These are phyloP conservation scores for Pythium aristosporum DNA, from an alignment of 352 stramenopile genomes.

Conservation along the genomic window DNA sequence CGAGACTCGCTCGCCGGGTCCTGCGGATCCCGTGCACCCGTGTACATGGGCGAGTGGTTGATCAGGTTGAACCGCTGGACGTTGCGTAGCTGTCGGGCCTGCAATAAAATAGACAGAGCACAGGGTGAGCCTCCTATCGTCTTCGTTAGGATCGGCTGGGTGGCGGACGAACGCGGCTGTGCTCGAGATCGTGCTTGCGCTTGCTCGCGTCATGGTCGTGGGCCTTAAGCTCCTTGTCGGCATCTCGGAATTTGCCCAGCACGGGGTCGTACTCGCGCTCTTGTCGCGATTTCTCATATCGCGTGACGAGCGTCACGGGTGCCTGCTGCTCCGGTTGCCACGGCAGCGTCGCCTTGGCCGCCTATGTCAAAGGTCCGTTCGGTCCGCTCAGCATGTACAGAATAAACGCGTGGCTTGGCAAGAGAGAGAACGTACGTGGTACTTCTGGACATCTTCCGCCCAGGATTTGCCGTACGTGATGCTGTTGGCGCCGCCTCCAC, in stretches of 20 bases:
- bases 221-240: constrained; percentile 38
- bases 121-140: background rate
- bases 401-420: too few relatives aligned
- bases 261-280: constrained; percentile 73
- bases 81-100: constrained; percentile 62
- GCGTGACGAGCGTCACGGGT: constrained; percentile 59
- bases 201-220: constrained; percentile 35
- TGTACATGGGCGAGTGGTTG: constrained; percentile 57
- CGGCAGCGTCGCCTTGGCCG: constrained; percentile 59
- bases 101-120: background rate
- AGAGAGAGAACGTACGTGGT: constrained; percentile 39
- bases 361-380: constrained; percentile 21
- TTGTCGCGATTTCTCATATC: constrained; percentile 67
- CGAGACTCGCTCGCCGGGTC: constrained; percentile 25
- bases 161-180: constrained; percentile 31
- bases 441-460: constrained; percentile 59
- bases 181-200: constrained; percentile 41
- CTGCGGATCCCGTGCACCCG: constrained; percentile 42
- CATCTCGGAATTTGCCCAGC: constrained; percentile 63
- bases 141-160: too few relatives aligned
- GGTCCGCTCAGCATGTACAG: too few relatives aligned
- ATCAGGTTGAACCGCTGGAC: constrained; percentile 70
- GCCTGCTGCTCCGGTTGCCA: constrained; percentile 56
- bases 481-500: too few relatives aligned
- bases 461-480: constrained; percentile 32